Evolutionary conservation across 202 grass and related monocot species (phyloP), one percentile per base, ranked within the genome.

Genomic region (Hordeum pubiflorum): DNA sequence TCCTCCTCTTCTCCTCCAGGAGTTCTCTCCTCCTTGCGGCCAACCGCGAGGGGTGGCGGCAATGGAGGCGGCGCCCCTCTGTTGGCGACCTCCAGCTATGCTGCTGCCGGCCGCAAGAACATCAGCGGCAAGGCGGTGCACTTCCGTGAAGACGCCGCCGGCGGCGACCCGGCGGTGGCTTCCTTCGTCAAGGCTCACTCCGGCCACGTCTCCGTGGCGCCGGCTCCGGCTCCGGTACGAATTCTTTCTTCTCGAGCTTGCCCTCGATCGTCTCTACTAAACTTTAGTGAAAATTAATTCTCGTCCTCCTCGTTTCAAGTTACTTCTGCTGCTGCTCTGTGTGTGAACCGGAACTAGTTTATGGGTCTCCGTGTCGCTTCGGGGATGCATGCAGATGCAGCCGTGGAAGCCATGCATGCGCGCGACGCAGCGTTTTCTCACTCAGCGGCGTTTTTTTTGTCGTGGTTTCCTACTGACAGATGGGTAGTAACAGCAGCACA

Each of bases 21-120:
- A n/a, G 29, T 72, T 12, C 29, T 77, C 43, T 18, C 80, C 5
- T 63, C 84, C 17, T 31, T 86, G 79, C 80, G 59, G 11, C 61
- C 72, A 14, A 77, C 43, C 23, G 36, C 37, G 24, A 32, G 34
- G 15, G 46, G 46, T 0, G 18, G 33, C 24, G 24, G 24, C 21
- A 71, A 38, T 14, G 79, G 85, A 8, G 72, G 48, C 54, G 78
- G n/a, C 14, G 68, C 23, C 54, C 59, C 63, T 69, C 79, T 85
- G 9, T 27, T 88, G 61, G 82, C 63, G 55, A 85, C 63, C 11
- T 82, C 89, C 6, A 80, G 54, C 39, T 79, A 79, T 2, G 18
- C 17, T 1, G 65, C 17, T 37, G 69, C 52, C 12, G 32, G 52
- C 27, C 40, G 20, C 55, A 70, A 38, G 39, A 78, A 41, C 36